A percentile compares a stretch with the other conserved stretches of the same genome.
These are phyloP conservation scores for Neurospora tetraspora DNA, from an alignment of 495 filamentous ascomycete genomes.

Conservation along the genomic window DNA sequence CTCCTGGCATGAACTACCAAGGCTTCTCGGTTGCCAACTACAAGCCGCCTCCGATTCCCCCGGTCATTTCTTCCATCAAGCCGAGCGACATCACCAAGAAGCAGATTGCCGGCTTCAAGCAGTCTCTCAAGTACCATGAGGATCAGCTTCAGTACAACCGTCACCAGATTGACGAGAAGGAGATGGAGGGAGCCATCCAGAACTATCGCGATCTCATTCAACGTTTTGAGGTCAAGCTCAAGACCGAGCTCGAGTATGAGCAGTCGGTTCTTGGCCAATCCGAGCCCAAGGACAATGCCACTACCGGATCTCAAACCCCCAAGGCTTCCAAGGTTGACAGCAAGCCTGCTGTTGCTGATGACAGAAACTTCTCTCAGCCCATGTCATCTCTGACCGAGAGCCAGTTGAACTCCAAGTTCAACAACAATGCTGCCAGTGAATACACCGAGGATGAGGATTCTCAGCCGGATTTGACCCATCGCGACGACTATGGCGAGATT, in stretches of 20 bases:
- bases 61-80: slow-evolving; percentile 32
- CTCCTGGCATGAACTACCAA: slow-evolving; percentile 1
- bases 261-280: slow-evolving; percentile 15
- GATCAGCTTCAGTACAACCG: slow-evolving; percentile 37
- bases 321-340: not conserved
- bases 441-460: not conserved
- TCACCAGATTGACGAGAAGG: slow-evolving; percentile 41
- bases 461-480: not conserved
- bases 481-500: not conserved
- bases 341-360: not conserved
- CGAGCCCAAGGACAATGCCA: slow-evolving; percentile 8
- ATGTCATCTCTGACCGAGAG: not conserved
- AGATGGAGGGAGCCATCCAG: slow-evolving; percentile 21
- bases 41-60: slow-evolving; percentile 19
- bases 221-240: slow-evolving; percentile 27
- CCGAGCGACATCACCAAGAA: slow-evolving; percentile 38
- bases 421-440: not conserved
- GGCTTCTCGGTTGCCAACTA: slow-evolving; percentile 15
- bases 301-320: not conserved
- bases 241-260: slow-evolving; percentile 28
- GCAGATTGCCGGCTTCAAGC: slow-evolving; percentile 36
- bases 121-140: slow-evolving; percentile 34
- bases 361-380: not conserved
- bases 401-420: not conserved
- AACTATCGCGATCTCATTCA: slow-evolving; percentile 24